Percentiles rank a stretch among this genome's conserved stretches.
Evolutionary conservation across 1,284 basidiomycete species (phyloP).

Genomic region (Ustilago nuda): DNA sequence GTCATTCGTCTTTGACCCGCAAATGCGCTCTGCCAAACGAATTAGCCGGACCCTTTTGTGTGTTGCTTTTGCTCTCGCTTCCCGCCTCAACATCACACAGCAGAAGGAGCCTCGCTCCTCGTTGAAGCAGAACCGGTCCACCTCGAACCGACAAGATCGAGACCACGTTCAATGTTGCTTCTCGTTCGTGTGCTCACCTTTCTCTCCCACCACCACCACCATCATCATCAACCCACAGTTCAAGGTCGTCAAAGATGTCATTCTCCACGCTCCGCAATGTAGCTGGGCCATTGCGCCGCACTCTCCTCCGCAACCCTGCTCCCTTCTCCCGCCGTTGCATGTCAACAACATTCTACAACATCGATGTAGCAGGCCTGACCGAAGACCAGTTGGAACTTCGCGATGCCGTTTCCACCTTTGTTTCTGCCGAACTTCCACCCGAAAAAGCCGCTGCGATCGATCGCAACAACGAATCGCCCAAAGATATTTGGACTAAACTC

Average conservation of each 20-base stretch:
- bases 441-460: conserved; percentile 52
- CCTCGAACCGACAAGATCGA: background rate
- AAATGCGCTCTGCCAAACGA: background rate
- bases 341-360: conserved; percentile 53
- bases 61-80: background rate
- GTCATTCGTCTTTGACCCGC: background rate
- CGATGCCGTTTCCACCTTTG: conserved; percentile 51
- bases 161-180: background rate
- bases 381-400: conserved; percentile 53
- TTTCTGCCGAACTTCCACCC: conserved; percentile 43
- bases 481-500: conserved; percentile 59
- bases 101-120: background rate
- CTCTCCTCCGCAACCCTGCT: background rate
- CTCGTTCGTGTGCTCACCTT: background rate
- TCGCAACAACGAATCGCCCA: conserved; percentile 47
- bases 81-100: background rate
- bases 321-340: background rate
- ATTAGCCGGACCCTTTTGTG: conserved; percentile 1
- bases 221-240: background rate
- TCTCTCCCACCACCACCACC: conserved; percentile 3
- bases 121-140: background rate
- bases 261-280: conserved; percentile 17
- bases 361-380: conserved; percentile 48
- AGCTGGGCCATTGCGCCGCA: conserved; percentile 8
- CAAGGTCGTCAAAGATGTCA: conserved; percentile 13